These are phyloP conservation scores for Brettanomyces naardenensis DNA, from an alignment of 805 yeast genomes.

Conservation along the genomic window DNA sequence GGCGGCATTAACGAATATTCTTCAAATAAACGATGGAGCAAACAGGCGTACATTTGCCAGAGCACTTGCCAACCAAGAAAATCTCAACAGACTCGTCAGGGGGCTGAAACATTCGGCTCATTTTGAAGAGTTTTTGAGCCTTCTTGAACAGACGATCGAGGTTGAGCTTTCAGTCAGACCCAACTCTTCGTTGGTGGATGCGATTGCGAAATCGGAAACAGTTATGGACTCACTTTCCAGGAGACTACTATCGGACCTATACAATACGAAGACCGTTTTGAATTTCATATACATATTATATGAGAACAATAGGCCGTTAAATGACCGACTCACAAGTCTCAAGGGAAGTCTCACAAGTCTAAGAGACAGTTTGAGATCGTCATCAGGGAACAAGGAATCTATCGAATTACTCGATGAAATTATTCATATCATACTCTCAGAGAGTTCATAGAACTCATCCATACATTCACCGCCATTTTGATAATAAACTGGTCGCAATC, in stretches of 20 bases:
- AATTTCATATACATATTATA: no score
- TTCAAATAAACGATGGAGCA: not conserved
- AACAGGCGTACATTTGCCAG: not conserved
- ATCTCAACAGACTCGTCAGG: not conserved
- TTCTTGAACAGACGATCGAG: not conserved
- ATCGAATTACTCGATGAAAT: not conserved
- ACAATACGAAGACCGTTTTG: not conserved
- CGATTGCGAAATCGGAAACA: not conserved
- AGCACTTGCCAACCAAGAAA: not conserved
- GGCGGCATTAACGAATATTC: not conserved
- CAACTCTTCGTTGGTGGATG: not conserved
- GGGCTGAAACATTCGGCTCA: not conserved
- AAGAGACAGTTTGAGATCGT: not conserved
- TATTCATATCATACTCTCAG: not conserved
- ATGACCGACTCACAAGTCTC: not conserved
- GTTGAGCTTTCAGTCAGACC: not conserved
- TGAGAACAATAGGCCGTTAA: not conserved
- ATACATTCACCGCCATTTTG: no score
- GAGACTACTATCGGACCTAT: not conserved
- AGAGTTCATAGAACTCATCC: slow-evolving; percentile 7
- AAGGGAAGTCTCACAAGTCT: not conserved
- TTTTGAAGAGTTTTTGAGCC: not conserved
- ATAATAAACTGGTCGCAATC: no score
- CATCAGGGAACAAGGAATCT: not conserved
- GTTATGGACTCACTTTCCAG: not conserved